Evolutionary conservation across 495 filamentous ascomycete species (phyloP), one percentile per base, ranked within the genome.

Genomic region (Tuber aestivum): DNA sequence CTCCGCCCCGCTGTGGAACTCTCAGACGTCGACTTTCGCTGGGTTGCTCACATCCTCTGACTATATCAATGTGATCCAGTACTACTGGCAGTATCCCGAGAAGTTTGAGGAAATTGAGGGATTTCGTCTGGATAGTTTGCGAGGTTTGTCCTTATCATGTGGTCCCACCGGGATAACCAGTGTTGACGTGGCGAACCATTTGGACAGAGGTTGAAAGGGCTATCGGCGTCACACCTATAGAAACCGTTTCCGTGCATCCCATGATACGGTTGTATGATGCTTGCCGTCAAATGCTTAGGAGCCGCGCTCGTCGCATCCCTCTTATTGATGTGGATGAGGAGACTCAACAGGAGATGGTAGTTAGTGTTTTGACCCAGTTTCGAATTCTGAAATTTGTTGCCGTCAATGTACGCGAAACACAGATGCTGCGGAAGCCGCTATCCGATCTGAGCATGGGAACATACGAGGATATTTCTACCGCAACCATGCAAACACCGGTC

Each of bases 51-150:
- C 95, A 35, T 96, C 93, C 70, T 95, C 93, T 77, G 95, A 99
- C 84, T 99, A 95, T 84, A 92, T 99, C 86, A 99, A 99, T 83
- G 92, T 99, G 74, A 96, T 99, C 72, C 96, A 98, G 85, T 99
- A 98, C 84, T 98, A 98, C 86, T 98, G 95, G 90, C 95, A 98
- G 85, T 97, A 95, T 80, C 96, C 96, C 23, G 93, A 95, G 69
- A 91, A 93, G 20, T 87, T 99, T 73, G 89, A 90, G 74, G 88
- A 94, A 82, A 91, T 98, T 82, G 95, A 98, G 82, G 92, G 97
- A 82, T 98, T 99, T 85, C 92, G 93, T 45, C 86, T 99, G 71
- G 94, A 93, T 86, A 97, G 93, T 82, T 89, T 99, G 71, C 88
- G 94, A 88, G 94, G 94, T 97, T 86, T 72, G 85, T 81, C n/a